Conservation (phyloP, 78 protist species). For the Speleostelium caveatum region DNA sequence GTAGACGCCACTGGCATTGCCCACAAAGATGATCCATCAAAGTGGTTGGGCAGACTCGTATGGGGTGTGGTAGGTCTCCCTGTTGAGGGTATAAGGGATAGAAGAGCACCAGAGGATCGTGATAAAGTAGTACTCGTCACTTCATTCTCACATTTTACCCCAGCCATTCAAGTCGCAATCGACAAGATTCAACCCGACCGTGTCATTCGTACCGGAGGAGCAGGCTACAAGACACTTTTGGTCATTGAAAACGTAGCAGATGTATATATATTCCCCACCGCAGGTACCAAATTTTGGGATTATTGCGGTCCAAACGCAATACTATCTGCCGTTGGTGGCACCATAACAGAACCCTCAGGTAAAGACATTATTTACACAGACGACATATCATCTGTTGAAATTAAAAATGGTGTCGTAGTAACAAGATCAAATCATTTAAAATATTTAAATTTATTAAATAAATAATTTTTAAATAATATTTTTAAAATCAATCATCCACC, state of each 20-base stretch:
- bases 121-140: conserved; percentile 47
- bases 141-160: conserved; percentile 38
- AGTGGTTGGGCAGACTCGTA: conserved; percentile 49
- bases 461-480: no score
- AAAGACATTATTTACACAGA: conserved; percentile 33
- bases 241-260: conserved; percentile 74
- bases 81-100: conserved; percentile 24
- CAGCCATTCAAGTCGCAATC: conserved; percentile 21
- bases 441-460: conserved; percentile 50
- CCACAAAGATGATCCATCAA: not conserved
- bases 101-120: conserved; percentile 48
- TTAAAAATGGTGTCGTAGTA: conserved; percentile 57
- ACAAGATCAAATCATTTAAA: conserved; percentile 47
- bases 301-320: conserved; percentile 82
- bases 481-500: no score
- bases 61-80: conserved; percentile 54
- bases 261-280: conserved; percentile 79
- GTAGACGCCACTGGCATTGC: conserved; percentile 23
- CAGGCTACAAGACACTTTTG: conserved; percentile 76
- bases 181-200: conserved; percentile 43
- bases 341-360: conserved; percentile 64
- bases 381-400: conserved; percentile 6
- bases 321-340: conserved; percentile 53
- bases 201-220: conserved; percentile 77
- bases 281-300: conserved; percentile 82